Percentiles rank a stretch among this genome's conserved stretches.
Evolutionary conservation across 148 eudicot genomes (phyloP).

Genomic region (Fagopyrum esculentum): DNA sequence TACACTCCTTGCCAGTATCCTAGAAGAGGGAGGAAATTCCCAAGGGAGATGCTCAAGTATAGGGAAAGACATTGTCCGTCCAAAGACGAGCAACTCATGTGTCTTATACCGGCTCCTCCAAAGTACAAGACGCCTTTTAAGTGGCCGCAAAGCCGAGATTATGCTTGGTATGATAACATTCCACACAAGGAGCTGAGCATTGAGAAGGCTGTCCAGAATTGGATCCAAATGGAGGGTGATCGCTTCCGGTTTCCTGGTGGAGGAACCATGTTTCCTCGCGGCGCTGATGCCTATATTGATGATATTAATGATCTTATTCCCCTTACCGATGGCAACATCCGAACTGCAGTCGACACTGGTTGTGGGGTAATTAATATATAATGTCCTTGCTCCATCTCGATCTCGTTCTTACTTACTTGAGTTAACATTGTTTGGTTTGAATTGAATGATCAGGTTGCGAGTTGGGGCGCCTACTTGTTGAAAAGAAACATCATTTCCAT

Average conservation of each 20-base stretch:
- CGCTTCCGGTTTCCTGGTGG: constrained; percentile 90
- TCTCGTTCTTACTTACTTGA: not conserved
- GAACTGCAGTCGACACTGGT: constrained; percentile 90
- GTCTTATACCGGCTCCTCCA: constrained; percentile 87
- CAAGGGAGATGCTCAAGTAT: constrained; percentile 67
- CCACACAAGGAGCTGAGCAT: constrained; percentile 94
- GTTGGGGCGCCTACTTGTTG: constrained; percentile 88
- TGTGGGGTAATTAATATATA: constrained; percentile 64
- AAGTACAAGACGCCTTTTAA: constrained; percentile 82
- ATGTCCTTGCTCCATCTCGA: not conserved
- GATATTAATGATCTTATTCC: constrained; percentile 73
- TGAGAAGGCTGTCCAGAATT: constrained; percentile 91
- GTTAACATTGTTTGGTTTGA: not conserved
- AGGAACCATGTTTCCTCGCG: constrained; percentile 93
- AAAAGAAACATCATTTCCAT: constrained; percentile 75
- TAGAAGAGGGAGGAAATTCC: constrained; percentile 61
- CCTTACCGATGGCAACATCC: constrained; percentile 53
- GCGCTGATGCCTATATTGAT: constrained; percentile 91
- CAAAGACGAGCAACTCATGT: constrained; percentile 55
- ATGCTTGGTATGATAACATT: constrained; percentile 83
- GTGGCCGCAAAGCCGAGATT: constrained; percentile 93
- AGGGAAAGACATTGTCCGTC: constrained; percentile 85
- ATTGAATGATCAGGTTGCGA: constrained; percentile 55
- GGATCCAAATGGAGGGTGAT: constrained; percentile 94
- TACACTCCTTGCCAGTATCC: constrained; percentile 86